Conservation (phyloP, 2,329 filamentous ascomycete genomes). For the Aspergillus brasiliensis region DNA sequence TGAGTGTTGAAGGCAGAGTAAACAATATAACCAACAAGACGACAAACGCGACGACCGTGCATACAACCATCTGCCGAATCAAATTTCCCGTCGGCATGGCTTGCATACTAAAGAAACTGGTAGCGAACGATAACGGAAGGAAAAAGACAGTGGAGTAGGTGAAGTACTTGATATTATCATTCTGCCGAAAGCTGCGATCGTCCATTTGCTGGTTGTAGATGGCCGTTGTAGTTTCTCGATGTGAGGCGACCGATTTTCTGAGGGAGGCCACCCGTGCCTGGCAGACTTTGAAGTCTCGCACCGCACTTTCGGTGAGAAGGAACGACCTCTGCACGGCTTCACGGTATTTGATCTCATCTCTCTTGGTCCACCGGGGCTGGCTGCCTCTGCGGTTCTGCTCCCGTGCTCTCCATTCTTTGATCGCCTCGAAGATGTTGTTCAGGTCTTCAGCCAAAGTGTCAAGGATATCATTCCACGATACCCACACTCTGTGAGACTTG, state of each 20-base stretch:
- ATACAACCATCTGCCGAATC: conserved; percentile 21
- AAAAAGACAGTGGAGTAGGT: conserved; percentile 42
- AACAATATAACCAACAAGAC: conserved; percentile 3
- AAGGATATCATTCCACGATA: conserved; percentile 13
- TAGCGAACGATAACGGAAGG: conserved; percentile 34
- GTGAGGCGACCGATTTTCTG: no score
- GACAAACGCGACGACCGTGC: conserved; percentile 15
- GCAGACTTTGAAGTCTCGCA: no score
- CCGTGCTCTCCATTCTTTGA: conserved; percentile 30
- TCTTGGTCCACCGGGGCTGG: conserved; percentile 35
- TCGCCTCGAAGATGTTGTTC: no score
- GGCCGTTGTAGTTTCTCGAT: no score
- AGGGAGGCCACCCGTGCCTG: no score
- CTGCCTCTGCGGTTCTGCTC: conserved; percentile 29
- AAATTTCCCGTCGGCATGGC: conserved; percentile 20
- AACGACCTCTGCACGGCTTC: no score
- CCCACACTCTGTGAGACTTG: background rate
- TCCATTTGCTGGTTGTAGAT: no score
- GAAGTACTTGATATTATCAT: conserved; percentile 36
- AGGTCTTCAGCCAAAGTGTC: conserved; percentile 9
- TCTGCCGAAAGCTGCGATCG: conserved; percentile 18
- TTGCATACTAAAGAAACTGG: conserved; percentile 37
- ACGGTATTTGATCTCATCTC: conserved; percentile 35
- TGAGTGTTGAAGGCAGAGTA: no score
- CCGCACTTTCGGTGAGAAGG: no score